Evolutionary conservation across 345 rosid species (phyloP).

Genomic region (Acer saccharum): DNA sequence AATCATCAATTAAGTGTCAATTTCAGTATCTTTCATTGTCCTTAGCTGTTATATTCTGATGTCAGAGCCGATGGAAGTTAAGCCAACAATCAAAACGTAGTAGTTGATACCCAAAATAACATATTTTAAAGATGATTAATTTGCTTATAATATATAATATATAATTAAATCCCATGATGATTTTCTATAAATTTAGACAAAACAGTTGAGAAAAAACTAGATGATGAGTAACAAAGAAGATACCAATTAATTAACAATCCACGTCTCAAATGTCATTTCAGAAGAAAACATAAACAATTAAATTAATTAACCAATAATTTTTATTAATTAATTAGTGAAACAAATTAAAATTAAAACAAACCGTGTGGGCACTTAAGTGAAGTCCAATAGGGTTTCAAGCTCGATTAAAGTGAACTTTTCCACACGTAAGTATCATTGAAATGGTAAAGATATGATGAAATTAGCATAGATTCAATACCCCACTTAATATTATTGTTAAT

Average conservation of each 20-base stretch:
- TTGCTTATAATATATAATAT: background rate
- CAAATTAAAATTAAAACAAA: background rate
- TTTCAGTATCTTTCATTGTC: conserved; percentile 44
- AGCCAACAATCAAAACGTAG: conserved; percentile 35
- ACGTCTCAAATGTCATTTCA: conserved; percentile 14
- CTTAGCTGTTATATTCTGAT: conserved; percentile 45
- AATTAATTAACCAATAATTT: background rate
- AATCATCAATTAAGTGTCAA: conserved; percentile 36
- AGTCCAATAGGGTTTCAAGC: conserved; percentile 22
- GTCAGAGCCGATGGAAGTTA: conserved; percentile 43
- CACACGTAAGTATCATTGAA: conserved; percentile 39
- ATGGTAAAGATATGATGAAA: conserved; percentile 56
- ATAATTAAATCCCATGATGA: background rate
- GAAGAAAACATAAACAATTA: conserved; percentile 22
- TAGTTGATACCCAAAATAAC: conserved; percentile 21
- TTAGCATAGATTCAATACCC: conserved; percentile 47
- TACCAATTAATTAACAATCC: conserved; percentile 15
- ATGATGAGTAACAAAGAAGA: conserved; percentile 34
- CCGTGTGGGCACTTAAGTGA: conserved; percentile 11
- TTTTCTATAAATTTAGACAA: conserved; percentile 48
- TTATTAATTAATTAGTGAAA: background rate
- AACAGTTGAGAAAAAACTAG: conserved; percentile 58
- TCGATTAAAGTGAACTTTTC: conserved; percentile 21
- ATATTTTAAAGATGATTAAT: conserved; percentile 1
- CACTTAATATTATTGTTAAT: conserved; percentile 21